Percentiles rank a stretch among this genome's conserved stretches.
Evolutionary conservation across 1,284 basidiomycete genomes (phyloP).

Genomic region (Neolentinus lepideus): DNA sequence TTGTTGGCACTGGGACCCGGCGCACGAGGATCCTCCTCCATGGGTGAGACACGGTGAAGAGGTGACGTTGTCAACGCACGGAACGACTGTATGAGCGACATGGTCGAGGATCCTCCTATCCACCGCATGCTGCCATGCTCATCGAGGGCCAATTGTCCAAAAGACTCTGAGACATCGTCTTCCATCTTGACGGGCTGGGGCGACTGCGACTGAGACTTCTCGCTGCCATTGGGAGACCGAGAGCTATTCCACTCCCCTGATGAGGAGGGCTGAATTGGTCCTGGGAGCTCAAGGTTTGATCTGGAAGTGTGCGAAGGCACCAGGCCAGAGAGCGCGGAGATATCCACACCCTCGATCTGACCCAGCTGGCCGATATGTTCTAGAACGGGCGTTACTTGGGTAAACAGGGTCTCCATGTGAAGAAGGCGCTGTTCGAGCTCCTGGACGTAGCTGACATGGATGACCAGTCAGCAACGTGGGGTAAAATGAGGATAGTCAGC

Average conservation of each 20-base stretch:
- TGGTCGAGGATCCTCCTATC: conserved; percentile 88
- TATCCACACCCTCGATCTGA: conserved; percentile 11
- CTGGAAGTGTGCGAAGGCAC: background rate
- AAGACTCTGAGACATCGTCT: conserved; percentile 71
- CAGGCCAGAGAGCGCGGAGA: conserved; percentile 20
- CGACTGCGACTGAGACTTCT: conserved; percentile 21
- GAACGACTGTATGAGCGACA: conserved; percentile 88
- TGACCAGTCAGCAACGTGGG: conserved; percentile 11
- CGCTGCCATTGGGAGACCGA: background rate
- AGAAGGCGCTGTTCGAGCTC: conserved; percentile 78
- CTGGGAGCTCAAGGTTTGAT: conserved; percentile 22
- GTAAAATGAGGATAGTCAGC: conserved; percentile 5
- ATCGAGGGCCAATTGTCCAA: conserved; percentile 81
- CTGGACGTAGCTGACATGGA: conserved; percentile 65
- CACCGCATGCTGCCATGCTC: conserved; percentile 87
- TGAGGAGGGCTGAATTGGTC: conserved; percentile 29
- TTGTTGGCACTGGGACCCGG: conserved; percentile 74
- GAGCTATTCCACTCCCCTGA: conserved; percentile 28
- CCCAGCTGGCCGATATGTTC: conserved; percentile 51
- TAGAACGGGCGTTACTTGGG: conserved; percentile 69
- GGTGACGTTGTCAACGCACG: conserved; percentile 67
- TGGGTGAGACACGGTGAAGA: conserved; percentile 69
- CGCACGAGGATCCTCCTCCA: conserved; percentile 72
- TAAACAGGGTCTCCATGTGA: conserved; percentile 77
- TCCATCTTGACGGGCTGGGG: conserved; percentile 46